Percentiles rank a stretch among this genome's conserved stretches.
Conservation (phyloP, 2,329 filamentous ascomycete genomes). For the Claviceps maximensis region DNA sequence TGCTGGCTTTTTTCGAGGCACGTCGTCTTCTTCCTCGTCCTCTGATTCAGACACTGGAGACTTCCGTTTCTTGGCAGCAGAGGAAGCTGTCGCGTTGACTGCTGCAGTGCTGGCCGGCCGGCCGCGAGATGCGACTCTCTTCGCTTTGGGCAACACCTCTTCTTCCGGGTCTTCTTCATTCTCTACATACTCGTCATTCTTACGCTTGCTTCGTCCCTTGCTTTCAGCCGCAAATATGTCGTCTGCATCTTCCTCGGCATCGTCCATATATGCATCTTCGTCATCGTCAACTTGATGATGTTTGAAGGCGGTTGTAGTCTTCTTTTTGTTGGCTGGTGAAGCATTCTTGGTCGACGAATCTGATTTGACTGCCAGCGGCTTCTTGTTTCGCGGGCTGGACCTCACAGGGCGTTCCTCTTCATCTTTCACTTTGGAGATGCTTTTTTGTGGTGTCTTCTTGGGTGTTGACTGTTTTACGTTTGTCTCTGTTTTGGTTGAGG, state of each 20-base stretch:
- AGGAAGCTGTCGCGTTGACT: constrained; percentile 19
- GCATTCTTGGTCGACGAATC: constrained; percentile 17
- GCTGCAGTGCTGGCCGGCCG: constrained; percentile 11
- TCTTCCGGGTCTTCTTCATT: constrained; percentile 59
- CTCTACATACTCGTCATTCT: constrained; percentile 62
- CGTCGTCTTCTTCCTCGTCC: constrained; percentile 43
- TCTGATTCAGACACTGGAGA: constrained; percentile 40
- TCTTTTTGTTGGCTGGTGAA: constrained; percentile 25
- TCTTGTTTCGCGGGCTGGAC: constrained; percentile 38
- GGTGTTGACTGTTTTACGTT: constrained; percentile 22
- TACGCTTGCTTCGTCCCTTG: constrained; percentile 51
- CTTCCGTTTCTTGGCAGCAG: constrained; percentile 42
- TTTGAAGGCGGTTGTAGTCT: constrained; percentile 25
- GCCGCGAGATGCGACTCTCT: constrained; percentile 36
- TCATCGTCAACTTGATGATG: constrained; percentile 34
- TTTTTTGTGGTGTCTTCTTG: constrained; percentile 25
- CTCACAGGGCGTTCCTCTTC: constrained; percentile 33
- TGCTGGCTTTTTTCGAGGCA: constrained; percentile 44
- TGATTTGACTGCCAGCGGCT: constrained; percentile 19
- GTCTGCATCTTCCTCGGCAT: constrained; percentile 56
- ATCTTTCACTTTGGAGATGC: constrained; percentile 22
- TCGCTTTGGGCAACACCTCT: constrained; percentile 48
- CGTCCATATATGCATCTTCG: constrained; percentile 45
- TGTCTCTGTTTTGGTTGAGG: constrained; percentile 29
- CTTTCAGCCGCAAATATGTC: constrained; percentile 72